A percentile compares a stretch with the other conserved stretches of the same genome.
Conservation (phyloP, 306 rosid genomes). For the Prunus armeniaca region DNA sequence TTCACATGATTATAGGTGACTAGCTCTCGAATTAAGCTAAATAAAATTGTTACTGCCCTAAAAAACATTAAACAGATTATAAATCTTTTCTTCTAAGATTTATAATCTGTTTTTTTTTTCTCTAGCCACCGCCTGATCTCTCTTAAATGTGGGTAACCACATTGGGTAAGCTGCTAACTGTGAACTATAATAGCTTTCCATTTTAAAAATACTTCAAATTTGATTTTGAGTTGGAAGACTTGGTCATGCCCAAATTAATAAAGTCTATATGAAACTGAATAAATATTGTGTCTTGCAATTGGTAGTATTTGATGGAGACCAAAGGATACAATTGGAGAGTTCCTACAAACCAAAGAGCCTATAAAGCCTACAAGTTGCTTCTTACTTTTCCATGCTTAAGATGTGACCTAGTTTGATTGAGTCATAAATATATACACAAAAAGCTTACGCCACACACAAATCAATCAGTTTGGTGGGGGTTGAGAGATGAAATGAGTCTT, state of each 20-base stretch:
- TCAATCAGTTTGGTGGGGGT: conserved; percentile 64
- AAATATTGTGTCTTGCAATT: background rate
- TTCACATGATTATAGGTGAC: no score
- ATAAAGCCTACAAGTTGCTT: background rate
- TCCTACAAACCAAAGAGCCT: background rate
- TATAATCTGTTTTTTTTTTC: background rate
- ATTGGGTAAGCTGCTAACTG: conserved; percentile 35
- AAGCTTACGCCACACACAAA: conserved; percentile 4
- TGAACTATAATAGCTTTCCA: conserved; percentile 21
- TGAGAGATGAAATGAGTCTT: conserved; percentile 27
- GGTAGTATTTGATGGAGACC: no score
- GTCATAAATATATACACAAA: conserved; percentile 40
- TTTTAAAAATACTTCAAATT: background rate
- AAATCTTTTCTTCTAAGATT: background rate
- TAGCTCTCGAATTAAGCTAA: no score
- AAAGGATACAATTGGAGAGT: background rate
- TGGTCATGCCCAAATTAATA: conserved; percentile 4
- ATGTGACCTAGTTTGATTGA: conserved; percentile 32
- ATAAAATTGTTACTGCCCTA: no score
- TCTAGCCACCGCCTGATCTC: conserved; percentile 22
- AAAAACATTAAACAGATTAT: no score
- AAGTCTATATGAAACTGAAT: background rate
- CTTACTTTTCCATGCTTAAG: conserved; percentile 29
- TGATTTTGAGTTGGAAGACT: background rate
- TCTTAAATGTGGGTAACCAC: conserved; percentile 43